A percentile compares a stretch with the other conserved stretches of the same genome.
phyloP scores from a whole-genome alignment of 495 filamentous ascomycete genomes.

The Massariosphaeria phaeospora region DNA sequence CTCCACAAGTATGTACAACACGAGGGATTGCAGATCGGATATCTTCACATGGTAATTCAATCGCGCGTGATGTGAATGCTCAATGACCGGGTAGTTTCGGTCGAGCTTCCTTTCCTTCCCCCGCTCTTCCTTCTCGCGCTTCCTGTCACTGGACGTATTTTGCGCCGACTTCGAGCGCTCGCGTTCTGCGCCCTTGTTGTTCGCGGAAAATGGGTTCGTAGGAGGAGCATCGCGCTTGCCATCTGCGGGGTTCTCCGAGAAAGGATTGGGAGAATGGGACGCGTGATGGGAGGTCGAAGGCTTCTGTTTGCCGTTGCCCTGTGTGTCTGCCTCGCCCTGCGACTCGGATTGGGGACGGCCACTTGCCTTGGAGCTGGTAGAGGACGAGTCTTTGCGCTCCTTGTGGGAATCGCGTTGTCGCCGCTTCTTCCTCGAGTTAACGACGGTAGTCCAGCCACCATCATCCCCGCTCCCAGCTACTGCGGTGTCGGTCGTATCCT shows the following conservation, averaged over 20 bases:
- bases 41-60: slow-evolving; percentile 72
- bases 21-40: slow-evolving; percentile 69
- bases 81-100: slow-evolving; percentile 66
- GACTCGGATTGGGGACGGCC: neutral
- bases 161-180: neutral
- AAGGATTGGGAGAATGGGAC: too few relatives aligned
- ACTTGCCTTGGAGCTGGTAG: neutral
- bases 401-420: neutral
- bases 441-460: slow-evolving; percentile 17
- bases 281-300: too few relatives aligned
- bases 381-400: neutral
- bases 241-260: neutral
- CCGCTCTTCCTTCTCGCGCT: slow-evolving; percentile 20
- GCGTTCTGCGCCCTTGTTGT: neutral
- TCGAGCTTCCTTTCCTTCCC: slow-evolving; percentile 25
- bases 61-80: slow-evolving; percentile 59
- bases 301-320: neutral
- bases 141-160: neutral
- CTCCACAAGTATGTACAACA: slow-evolving; percentile 88
- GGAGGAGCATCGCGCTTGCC: neutral
- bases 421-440: slow-evolving; percentile 22
- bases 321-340: neutral
- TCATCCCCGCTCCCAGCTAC: slow-evolving; percentile 5
- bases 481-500: neutral
- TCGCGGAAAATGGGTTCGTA: neutral